These are phyloP conservation scores for Dactylonectria estremocensis DNA, from an alignment of 2,329 filamentous ascomycete species.

Conservation along the genomic window DNA sequence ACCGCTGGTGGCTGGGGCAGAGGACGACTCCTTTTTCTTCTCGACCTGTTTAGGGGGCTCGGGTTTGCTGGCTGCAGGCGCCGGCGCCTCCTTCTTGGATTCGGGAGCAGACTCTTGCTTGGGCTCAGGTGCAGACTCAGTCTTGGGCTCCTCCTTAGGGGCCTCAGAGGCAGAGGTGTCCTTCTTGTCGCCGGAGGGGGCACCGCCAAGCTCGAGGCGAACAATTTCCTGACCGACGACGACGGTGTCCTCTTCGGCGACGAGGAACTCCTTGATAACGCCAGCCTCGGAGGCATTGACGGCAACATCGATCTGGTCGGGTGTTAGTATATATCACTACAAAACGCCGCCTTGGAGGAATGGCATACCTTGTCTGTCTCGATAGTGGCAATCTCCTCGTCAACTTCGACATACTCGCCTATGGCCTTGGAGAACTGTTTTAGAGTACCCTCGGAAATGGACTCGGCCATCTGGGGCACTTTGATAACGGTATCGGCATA, in stretches of 20 bases:
- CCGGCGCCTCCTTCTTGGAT: constrained; percentile 19
- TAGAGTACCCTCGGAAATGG: constrained; percentile 96
- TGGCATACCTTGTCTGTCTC: constrained; percentile 93
- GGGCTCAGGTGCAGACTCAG: constrained; percentile 52
- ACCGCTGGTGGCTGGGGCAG: constrained; percentile 44
- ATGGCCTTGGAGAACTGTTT: constrained; percentile 95
- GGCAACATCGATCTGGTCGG: constrained; percentile 87
- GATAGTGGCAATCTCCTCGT: constrained; percentile 98
- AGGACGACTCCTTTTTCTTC: constrained; percentile 49
- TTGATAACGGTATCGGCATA: constrained; percentile 90
- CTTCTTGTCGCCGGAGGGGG: constrained; percentile 57
- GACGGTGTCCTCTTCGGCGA: constrained; percentile 95
- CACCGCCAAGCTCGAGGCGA: constrained; percentile 85
- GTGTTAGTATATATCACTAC: not conserved
- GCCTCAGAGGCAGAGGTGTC: constrained; percentile 50
- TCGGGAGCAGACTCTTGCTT: constrained; percentile 49
- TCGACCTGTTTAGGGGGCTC: constrained; percentile 41
- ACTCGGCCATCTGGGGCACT: constrained; percentile 98
- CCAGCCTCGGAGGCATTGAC: constrained; percentile 95
- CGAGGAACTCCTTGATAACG: constrained; percentile 91
- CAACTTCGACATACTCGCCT: constrained; percentile 93
- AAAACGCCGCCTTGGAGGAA: not conserved
- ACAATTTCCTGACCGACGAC: constrained; percentile 93
- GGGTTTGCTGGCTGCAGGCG: constrained; percentile 46
- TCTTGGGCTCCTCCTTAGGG: constrained; percentile 50